A percentile compares a stretch with the other conserved stretches of the same genome.
Evolutionary conservation across 108 stramenopile species (phyloP).

Genomic region (Cyclotella choctawhatcheeana): DNA sequence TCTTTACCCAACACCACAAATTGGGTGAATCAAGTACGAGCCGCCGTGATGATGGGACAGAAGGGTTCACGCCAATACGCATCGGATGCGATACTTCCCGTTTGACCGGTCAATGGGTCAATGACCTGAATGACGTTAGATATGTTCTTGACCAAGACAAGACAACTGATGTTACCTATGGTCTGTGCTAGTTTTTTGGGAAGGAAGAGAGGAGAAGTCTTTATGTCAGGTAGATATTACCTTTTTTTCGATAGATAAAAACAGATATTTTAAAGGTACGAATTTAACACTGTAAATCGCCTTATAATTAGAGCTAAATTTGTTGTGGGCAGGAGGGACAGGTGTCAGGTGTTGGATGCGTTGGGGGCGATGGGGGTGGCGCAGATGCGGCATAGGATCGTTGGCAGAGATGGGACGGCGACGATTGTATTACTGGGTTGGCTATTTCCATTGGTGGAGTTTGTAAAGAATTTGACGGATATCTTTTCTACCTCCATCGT

Average conservation of each 20-base stretch:
- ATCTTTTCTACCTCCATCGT: too few relatives aligned
- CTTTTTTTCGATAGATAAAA: slow-evolving; percentile 94
- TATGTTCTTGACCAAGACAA: slow-evolving; percentile 94
- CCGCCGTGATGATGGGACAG: slow-evolving; percentile 90
- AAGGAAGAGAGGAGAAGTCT: slow-evolving; percentile 96
- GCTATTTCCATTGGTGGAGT: not conserved
- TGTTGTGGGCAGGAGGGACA: slow-evolving; percentile 97
- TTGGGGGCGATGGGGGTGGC: slow-evolving; percentile 93
- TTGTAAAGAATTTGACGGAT: too few relatives aligned
- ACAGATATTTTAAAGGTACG: too few relatives aligned
- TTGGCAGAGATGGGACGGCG: slow-evolving; percentile 65
- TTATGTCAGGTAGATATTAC: slow-evolving; percentile 97
- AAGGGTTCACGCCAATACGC: slow-evolving; percentile 90
- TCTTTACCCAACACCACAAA: slow-evolving; percentile 95
- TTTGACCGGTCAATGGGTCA: slow-evolving; percentile 96
- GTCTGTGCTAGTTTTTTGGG: slow-evolving; percentile 86
- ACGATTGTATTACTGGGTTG: slow-evolving; percentile 16
- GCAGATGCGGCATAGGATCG: slow-evolving; percentile 96
- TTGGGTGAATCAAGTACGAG: slow-evolving; percentile 79
- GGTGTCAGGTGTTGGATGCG: slow-evolving; percentile 94
- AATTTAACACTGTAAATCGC: too few relatives aligned
- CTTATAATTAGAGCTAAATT: slow-evolving; percentile 97
- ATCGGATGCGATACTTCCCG: slow-evolving; percentile 87
- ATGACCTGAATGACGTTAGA: slow-evolving; percentile 92
- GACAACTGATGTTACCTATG: slow-evolving; percentile 89